A percentile compares a stretch with the other conserved stretches of the same genome.
Conservation (phyloP, 2,329 filamentous ascomycete species). For the Alternaria sp. region DNA sequence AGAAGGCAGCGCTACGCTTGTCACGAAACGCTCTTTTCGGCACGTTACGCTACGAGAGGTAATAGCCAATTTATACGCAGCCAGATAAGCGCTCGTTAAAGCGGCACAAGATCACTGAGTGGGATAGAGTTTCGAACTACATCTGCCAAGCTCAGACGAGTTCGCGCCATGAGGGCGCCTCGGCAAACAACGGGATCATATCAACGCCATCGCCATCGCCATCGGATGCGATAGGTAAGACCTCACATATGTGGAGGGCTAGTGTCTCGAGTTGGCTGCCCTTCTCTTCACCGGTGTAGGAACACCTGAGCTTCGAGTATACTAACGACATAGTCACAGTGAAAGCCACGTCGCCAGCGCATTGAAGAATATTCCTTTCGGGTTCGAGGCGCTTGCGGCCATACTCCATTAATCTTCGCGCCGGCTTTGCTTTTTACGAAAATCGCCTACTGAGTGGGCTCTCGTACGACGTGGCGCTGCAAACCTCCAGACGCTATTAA, state of each 20-base stretch:
- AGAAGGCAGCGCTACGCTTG: background rate
- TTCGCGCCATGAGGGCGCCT: background rate
- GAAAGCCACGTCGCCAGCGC: background rate
- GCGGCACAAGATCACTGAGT: background rate
- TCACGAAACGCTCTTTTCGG: slow-evolving; percentile 8
- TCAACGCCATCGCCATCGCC: background rate
- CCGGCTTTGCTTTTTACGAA: slow-evolving; percentile 3
- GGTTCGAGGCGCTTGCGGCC: background rate
- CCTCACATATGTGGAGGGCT: background rate
- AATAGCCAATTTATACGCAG: background rate
- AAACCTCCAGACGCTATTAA: background rate
- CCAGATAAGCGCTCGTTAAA: background rate
- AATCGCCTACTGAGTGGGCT: background rate
- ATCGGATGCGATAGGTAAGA: background rate
- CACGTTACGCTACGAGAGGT: slow-evolving; percentile 1
- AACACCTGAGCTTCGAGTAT: background rate
- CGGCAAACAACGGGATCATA: background rate
- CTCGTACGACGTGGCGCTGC: slow-evolving; percentile 5
- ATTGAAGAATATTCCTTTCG: background rate
- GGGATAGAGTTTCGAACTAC: slow-evolving; percentile 1
- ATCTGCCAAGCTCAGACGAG: slow-evolving; percentile 3
- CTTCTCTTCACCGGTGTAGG: background rate
- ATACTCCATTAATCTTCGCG: background rate
- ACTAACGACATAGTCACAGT: background rate
- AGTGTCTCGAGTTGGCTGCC: background rate